These are phyloP conservation scores for Rhodosorus marinus DNA, from an alignment of 23 red algal species.

Conservation along the genomic window DNA sequence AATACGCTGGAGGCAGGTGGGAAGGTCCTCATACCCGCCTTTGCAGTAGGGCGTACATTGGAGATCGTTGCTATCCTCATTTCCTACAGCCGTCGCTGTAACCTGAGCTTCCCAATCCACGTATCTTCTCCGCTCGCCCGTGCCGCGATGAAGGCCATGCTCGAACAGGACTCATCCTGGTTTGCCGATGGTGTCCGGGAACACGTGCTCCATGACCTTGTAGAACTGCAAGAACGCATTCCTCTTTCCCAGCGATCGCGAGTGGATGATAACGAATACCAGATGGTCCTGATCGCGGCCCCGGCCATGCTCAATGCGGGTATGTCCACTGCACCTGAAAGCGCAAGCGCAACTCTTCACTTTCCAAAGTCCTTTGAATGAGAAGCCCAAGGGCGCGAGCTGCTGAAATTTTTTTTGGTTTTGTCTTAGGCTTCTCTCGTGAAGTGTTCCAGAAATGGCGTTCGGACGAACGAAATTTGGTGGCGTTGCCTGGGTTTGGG, in stretches of 20 bases:
- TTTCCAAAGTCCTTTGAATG: slow-evolving; percentile 25
- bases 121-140: background rate
- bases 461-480: slow-evolving; percentile 14
- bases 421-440: slow-evolving; percentile 32
- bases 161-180: too few relatives aligned
- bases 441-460: slow-evolving; percentile 28
- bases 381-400: slow-evolving; percentile 12
- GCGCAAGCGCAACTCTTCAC: slow-evolving; percentile 8
- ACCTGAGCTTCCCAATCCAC: background rate
- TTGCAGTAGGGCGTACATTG: slow-evolving; percentile 37
- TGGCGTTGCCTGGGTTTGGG: slow-evolving; percentile 18
- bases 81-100: background rate
- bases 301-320: background rate
- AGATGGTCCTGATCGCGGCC: background rate
- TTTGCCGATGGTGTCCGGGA: too few relatives aligned
- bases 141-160: background rate
- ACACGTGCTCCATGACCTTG: too few relatives aligned
- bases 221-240: background rate
- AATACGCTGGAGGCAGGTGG: slow-evolving; percentile 16
- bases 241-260: background rate
- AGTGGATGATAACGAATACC: background rate
- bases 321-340: slow-evolving; percentile 2
- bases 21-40: slow-evolving; percentile 54
- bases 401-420: slow-evolving; percentile 33
- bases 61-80: slow-evolving; percentile 24